Base-by-base conservation (phyloP, 2,329 filamentous ascomycete species). In the Colletotrichum chlorophyti region DNA sequence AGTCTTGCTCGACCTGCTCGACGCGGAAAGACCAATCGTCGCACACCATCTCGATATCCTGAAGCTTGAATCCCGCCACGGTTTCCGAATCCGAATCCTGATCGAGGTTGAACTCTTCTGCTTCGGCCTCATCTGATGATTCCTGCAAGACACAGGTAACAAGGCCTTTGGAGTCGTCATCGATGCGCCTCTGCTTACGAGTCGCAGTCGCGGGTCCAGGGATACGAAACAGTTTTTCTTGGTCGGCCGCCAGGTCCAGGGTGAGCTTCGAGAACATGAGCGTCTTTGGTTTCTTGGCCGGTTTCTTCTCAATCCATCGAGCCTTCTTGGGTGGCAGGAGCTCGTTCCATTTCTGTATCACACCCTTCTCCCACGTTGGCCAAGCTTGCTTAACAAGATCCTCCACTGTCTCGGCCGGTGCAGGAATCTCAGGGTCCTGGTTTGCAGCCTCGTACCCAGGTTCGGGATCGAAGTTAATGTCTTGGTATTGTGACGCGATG, bases 251-350 rank as follows among this genome's bases (percentile, higher is more conserved):
- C 29, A 98, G 79, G 61, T 99, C 95, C 12, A 99, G 81, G 61
- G 87, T 93, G 54, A 97, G 82, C 73, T 99, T 99, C 17, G 90
- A 93, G 0, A 93, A 92, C 5, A 93, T 83, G 4, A 98, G 81
- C 14, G 91, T 82, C 73, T 93, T 95, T 1, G 93, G 91, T 35
- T 87, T 88, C 73, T 93, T 96, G 1, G 81, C 64, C 0, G 93
- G 92, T 34, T 87, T 85, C 73, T 97, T 95, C 54, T 90, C 88
- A 61, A 90, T 83, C 73, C 91, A 94, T 52, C 87, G 82, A 1
- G 92, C 90, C 65, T 87, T 87, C 71, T 93, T 93, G 6, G 90
- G 87, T 3, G 91, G 91, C 31, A 99, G 85, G 6, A 98, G 79
- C 60, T 93, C 87, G 66, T 91, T 90, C 78, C 93, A 97, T 37